These are phyloP conservation scores for Leavenworthia alabamica DNA, from an alignment of 345 rosid genomes.

Conservation along the genomic window DNA sequence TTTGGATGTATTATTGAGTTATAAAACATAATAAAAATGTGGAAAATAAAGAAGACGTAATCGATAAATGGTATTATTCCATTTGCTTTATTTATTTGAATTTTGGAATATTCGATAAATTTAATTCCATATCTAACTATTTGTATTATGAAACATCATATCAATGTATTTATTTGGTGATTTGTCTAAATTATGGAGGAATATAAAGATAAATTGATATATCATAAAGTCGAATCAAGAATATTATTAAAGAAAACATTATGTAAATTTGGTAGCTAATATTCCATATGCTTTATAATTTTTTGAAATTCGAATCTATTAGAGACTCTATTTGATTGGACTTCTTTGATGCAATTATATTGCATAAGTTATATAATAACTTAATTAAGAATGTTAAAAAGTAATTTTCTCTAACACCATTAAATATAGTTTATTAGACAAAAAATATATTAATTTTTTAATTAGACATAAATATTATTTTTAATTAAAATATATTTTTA, in stretches of 20 bases:
- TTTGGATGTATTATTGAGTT: conserved; percentile 4
- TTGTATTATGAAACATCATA: conserved; percentile 15
- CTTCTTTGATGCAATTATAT: not conserved
- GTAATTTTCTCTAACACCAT: no score
- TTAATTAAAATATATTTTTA: no score
- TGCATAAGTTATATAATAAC: no score
- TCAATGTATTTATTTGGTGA: not conserved
- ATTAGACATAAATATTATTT: no score
- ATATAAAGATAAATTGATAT: conserved; percentile 14
- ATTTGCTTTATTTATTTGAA: not conserved
- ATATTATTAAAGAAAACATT: conserved; percentile 7
- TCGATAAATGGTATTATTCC: not conserved
- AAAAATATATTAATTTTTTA: no score
- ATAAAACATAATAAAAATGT: not conserved
- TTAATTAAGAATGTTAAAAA: no score
- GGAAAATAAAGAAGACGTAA: not conserved
- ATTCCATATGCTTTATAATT: not conserved
- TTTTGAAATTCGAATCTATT: not conserved
- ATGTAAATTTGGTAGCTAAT: not conserved
- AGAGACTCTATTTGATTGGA: not conserved
- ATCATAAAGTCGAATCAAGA: conserved; percentile 6
- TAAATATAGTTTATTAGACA: no score
- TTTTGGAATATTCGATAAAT: conserved; percentile 8
- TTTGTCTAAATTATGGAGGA: conserved; percentile 10
- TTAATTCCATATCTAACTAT: not conserved